phyloP scores from a whole-genome alignment of 2,329 filamentous ascomycete species.

The Pezicula neosporulosa region DNA sequence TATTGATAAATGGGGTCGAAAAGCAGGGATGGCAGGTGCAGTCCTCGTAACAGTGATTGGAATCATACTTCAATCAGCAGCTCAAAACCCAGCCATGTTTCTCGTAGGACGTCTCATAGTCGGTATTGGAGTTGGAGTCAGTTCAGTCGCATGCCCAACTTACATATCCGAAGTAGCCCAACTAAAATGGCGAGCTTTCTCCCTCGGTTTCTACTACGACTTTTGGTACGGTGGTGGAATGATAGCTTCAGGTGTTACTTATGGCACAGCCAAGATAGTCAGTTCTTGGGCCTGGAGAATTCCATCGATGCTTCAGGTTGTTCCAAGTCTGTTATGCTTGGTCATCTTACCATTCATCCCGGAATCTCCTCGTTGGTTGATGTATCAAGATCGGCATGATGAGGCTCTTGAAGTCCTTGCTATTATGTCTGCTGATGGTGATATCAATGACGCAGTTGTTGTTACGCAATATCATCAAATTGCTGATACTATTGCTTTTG shows the following conservation, averaged over 20 bases:
- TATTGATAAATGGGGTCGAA: background rate
- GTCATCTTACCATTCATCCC: slow-evolving; percentile 34
- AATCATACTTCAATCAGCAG: slow-evolving; percentile 8
- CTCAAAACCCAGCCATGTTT: slow-evolving; percentile 34
- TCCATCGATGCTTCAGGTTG: slow-evolving; percentile 28
- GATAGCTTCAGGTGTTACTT: slow-evolving; percentile 21
- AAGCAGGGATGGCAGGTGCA: background rate
- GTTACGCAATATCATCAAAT: background rate
- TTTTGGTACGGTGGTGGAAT: background rate
- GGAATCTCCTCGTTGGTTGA: slow-evolving; percentile 50
- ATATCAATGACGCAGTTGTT: background rate
- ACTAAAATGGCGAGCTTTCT: slow-evolving; percentile 25
- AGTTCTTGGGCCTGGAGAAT: slow-evolving; percentile 34
- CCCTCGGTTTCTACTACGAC: slow-evolving; percentile 17
- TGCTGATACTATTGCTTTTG: background rate
- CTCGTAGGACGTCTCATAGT: slow-evolving; percentile 35
- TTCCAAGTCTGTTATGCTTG: slow-evolving; percentile 44
- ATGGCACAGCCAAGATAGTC: slow-evolving; percentile 32
- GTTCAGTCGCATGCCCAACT: background rate
- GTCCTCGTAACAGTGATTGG: background rate
- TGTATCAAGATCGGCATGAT: slow-evolving; percentile 43
- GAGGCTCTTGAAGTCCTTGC: slow-evolving; percentile 32
- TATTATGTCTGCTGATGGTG: background rate
- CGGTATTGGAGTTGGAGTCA: slow-evolving; percentile 7
- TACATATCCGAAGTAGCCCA: background rate